Percentiles rank a stretch among this genome's conserved stretches.
These are phyloP conservation scores for Basidiobolus meristosporus DNA, from an alignment of 371 early-diverging fungal genomes.

Conservation along the genomic window DNA sequence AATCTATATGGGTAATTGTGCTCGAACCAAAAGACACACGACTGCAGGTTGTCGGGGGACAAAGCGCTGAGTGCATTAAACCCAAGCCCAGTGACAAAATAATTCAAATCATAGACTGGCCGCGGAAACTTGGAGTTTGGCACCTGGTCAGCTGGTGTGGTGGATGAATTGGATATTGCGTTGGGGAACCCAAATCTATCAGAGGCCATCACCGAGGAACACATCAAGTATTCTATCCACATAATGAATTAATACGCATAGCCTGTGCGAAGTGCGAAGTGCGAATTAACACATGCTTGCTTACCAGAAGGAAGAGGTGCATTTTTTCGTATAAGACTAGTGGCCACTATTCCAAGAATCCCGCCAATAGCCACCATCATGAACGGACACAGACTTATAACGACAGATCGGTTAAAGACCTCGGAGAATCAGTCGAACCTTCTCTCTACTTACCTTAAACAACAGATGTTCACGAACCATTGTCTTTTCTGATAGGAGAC, in stretches of 20 bases:
- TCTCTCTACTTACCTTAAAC: slow-evolving; percentile 15
- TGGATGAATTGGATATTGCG: slow-evolving; percentile 6
- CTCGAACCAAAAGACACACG: slow-evolving; percentile 22
- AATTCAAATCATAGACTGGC: slow-evolving; percentile 8
- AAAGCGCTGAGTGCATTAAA: background rate
- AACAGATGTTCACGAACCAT: slow-evolving; percentile 46
- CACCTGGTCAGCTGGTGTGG: slow-evolving; percentile 7
- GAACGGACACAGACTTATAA: slow-evolving; percentile 17
- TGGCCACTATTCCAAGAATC: slow-evolving; percentile 18
- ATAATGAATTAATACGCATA: slow-evolving; percentile 3
- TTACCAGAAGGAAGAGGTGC: slow-evolving; percentile 10
- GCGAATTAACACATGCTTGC: background rate
- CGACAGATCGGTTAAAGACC: background rate
- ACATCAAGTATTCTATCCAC: slow-evolving; percentile 6
- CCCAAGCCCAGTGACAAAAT: slow-evolving; percentile 6
- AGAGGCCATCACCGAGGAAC: slow-evolving; percentile 9
- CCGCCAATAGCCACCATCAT: slow-evolving; percentile 31
- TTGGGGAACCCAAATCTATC: too few species aligned
- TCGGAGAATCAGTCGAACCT: background rate
- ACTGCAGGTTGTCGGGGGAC: slow-evolving; percentile 2
- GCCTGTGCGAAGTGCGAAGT: background rate
- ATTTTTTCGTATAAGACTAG: slow-evolving; percentile 10
- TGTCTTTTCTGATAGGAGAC: slow-evolving; percentile 45
- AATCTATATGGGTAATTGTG: slow-evolving; percentile 16
- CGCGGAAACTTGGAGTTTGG: slow-evolving; percentile 12